These are phyloP conservation scores for Suillus decipiens DNA, from an alignment of 768 basidiomycete species.

Conservation along the genomic window DNA sequence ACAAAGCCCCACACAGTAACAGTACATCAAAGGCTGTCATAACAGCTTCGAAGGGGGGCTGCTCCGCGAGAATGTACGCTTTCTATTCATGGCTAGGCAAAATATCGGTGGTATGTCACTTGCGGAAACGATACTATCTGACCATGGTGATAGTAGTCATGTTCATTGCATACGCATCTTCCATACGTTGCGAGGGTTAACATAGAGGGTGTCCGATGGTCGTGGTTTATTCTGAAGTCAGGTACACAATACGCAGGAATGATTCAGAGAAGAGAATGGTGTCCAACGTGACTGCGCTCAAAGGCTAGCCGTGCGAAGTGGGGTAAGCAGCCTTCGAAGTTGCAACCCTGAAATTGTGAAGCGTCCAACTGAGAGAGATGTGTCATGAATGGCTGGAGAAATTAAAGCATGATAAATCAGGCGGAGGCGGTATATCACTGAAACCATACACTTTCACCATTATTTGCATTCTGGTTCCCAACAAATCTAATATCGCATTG, in stretches of 20 bases:
- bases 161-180: background rate
- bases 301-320: background rate
- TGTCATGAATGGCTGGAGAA: background rate
- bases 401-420: background rate
- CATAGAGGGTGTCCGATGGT: background rate
- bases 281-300: background rate
- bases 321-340: background rate
- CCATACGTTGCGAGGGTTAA: background rate
- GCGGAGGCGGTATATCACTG: background rate
- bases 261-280: background rate
- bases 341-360: background rate
- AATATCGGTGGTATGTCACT: conserved; percentile 8
- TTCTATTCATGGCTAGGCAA: conserved; percentile 12
- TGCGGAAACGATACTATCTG: conserved; percentile 11
- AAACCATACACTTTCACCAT: background rate
- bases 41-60: conserved; percentile 5
- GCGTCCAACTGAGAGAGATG: background rate
- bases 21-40: conserved; percentile 25
- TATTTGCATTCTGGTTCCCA: background rate
- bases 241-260: background rate
- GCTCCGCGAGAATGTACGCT: conserved; percentile 12
- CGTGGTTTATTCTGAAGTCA: background rate
- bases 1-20: conserved; percentile 21
- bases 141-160: conserved; percentile 16
- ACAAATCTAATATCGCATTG: background rate